These are phyloP conservation scores for Roridomyces roridus DNA, from an alignment of 768 basidiomycete genomes.

Conservation along the genomic window DNA sequence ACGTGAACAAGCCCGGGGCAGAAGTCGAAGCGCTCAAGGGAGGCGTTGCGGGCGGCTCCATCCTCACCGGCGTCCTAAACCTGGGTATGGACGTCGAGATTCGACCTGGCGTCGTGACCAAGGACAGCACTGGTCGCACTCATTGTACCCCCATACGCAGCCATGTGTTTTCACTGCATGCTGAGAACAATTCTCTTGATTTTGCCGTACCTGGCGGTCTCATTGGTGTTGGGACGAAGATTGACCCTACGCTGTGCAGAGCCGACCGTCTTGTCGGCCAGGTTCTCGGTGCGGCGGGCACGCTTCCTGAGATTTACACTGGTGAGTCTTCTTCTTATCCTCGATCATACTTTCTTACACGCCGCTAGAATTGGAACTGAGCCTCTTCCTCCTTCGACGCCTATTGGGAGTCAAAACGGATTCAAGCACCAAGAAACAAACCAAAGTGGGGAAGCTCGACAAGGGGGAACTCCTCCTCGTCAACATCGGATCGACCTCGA, in stretches of 20 bases:
- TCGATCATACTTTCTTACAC: background rate
- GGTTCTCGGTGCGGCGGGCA: slow-evolving; percentile 93
- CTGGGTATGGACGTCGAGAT: slow-evolving; percentile 97
- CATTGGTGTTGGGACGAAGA: slow-evolving; percentile 97
- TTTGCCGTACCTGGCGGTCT: slow-evolving; percentile 98
- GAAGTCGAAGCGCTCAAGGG: slow-evolving; percentile 97
- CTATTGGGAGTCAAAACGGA: slow-evolving; percentile 98
- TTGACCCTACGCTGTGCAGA: slow-evolving; percentile 95
- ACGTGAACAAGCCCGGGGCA: slow-evolving; percentile 98
- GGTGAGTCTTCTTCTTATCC: slow-evolving; percentile 46
- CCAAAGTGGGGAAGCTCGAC: slow-evolving; percentile 89
- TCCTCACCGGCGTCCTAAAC: slow-evolving; percentile 88
- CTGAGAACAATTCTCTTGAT: slow-evolving; percentile 92
- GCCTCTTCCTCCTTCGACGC: slow-evolving; percentile 92
- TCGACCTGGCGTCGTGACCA: slow-evolving; percentile 95
- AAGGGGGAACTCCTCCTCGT: slow-evolving; percentile 94
- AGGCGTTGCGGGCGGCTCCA: slow-evolving; percentile 97
- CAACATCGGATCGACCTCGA: slow-evolving; percentile 98
- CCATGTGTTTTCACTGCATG: slow-evolving; percentile 87
- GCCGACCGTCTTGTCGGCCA: slow-evolving; percentile 97
- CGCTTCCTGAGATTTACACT: slow-evolving; percentile 91
- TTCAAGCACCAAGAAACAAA: slow-evolving; percentile 99
- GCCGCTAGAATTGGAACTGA: slow-evolving; percentile 90
- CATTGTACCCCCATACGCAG: slow-evolving; percentile 94
- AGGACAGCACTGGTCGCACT: slow-evolving; percentile 88